A percentile compares a stretch with the other conserved stretches of the same genome.
phyloP scores from a whole-genome alignment of 1,284 basidiomycete genomes.

The Anthracocystis panici-leucophaei region DNA sequence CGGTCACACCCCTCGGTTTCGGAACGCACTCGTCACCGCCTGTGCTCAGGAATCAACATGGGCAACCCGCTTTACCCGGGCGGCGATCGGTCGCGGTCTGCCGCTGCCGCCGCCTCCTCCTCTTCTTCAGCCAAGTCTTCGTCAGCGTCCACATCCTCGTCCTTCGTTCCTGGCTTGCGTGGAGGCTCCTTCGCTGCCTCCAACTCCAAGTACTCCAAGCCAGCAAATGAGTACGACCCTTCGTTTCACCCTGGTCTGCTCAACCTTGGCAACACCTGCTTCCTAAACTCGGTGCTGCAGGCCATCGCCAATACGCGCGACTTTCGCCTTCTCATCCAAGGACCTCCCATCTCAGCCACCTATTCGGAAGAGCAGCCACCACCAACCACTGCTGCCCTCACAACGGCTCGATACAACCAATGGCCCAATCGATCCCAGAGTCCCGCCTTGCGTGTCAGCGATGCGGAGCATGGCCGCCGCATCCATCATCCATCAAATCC shows the following conservation, averaged over 20 bases:
- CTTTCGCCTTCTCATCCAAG: constrained; percentile 75
- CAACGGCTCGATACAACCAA: constrained; percentile 20
- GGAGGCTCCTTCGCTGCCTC: constrained; percentile 89
- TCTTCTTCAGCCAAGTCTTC: background rate
- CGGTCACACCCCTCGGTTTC: background rate
- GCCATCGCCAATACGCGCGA: constrained; percentile 76
- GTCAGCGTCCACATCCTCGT: constrained; percentile 4
- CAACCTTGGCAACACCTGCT: constrained; percentile 91
- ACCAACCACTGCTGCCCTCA: background rate
- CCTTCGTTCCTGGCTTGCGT: constrained; percentile 24
- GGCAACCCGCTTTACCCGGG: constrained; percentile 29
- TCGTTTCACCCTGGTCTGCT: constrained; percentile 75
- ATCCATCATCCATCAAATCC: constrained; percentile 29
- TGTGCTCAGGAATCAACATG: constrained; percentile 12
- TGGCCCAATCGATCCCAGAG: constrained; percentile 48
- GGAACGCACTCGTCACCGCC: background rate
- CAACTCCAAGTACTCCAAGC: constrained; percentile 76
- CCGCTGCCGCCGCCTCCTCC: constrained; percentile 60
- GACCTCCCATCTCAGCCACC: constrained; percentile 18
- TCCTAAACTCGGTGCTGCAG: constrained; percentile 89
- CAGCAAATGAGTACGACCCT: constrained; percentile 65
- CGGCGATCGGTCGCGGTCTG: constrained; percentile 74
- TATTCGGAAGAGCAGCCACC: constrained; percentile 13
- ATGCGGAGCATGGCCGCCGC: constrained; percentile 52
- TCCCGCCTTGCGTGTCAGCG: constrained; percentile 53